phyloP scores from a whole-genome alignment of 1,284 basidiomycete species.

The Trametes hirsuta region DNA sequence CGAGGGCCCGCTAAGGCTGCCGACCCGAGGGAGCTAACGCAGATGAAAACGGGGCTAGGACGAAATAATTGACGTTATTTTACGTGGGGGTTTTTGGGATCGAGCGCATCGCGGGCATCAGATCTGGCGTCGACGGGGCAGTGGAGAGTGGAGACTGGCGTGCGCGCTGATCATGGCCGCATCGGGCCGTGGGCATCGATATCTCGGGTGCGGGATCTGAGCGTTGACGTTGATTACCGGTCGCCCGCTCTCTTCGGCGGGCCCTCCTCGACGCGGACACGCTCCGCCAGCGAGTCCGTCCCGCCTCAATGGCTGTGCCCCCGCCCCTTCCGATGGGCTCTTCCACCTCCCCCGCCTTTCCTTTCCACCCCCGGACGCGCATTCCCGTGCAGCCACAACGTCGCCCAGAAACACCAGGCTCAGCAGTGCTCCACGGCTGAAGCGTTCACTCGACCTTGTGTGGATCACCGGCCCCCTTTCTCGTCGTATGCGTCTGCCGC shows the following conservation, averaged over 20 bases:
- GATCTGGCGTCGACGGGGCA: constrained; percentile 3
- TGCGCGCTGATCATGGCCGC: background rate
- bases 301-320: no score
- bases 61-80: background rate
- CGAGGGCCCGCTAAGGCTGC: no score
- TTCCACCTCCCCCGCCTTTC: background rate
- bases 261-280: background rate
- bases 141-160: background rate
- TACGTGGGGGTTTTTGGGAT: background rate
- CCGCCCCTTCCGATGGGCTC: background rate
- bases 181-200: constrained; percentile 2
- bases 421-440: no score
- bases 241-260: constrained; percentile 8
- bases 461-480: no score
- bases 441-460: no score
- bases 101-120: constrained; percentile 2
- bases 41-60: background rate
- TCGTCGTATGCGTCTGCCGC: no score
- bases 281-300: background rate
- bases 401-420: no score
- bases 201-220: constrained; percentile 2
- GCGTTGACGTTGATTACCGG: constrained; percentile 10
- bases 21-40: no score
- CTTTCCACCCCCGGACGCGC: no score
- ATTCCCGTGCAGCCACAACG: no score